Conservation (phyloP, 2,329 filamentous ascomycete species). For the Dactylellina haptotyla region DNA sequence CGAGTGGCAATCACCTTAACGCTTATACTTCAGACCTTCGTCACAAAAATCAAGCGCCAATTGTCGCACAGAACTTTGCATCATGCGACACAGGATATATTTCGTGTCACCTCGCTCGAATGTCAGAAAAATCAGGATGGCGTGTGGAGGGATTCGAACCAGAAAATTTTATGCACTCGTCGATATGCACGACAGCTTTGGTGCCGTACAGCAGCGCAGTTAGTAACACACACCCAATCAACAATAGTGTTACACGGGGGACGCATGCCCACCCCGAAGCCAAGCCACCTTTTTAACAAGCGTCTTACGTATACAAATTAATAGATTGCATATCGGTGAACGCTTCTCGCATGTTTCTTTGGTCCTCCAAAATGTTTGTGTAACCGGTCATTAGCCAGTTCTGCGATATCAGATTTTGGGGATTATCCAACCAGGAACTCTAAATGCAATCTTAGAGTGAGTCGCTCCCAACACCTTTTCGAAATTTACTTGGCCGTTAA, state of each 20-base stretch:
- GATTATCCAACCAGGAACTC: constrained; percentile 7
- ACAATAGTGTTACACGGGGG: constrained; percentile 31
- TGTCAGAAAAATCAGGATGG: constrained; percentile 1
- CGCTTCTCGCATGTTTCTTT: constrained; percentile 14
- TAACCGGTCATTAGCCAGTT: constrained; percentile 26
- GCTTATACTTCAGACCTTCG: constrained; percentile 7
- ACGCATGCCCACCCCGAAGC: constrained; percentile 20
- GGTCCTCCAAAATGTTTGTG: constrained; percentile 19
- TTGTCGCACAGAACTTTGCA: constrained; percentile 43
- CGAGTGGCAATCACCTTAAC: neutral
- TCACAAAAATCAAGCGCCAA: constrained; percentile 37
- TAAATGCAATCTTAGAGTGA: neutral
- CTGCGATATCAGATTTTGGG: constrained; percentile 44
- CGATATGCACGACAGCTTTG: neutral
- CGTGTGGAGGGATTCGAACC: neutral
- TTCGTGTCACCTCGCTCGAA: constrained; percentile 39
- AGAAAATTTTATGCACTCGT: constrained; percentile 8
- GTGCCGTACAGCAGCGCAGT: neutral
- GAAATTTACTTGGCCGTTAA: too few species aligned
- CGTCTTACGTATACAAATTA: constrained; percentile 29
- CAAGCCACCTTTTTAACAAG: constrained; percentile 16
- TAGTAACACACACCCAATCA: constrained; percentile 13
- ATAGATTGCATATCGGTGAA: constrained; percentile 10
- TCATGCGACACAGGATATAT: constrained; percentile 44
- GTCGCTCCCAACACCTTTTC: neutral